These are phyloP conservation scores for Beauveria sp. DNA, from an alignment of 2,329 filamentous ascomycete species.

Conservation along the genomic window DNA sequence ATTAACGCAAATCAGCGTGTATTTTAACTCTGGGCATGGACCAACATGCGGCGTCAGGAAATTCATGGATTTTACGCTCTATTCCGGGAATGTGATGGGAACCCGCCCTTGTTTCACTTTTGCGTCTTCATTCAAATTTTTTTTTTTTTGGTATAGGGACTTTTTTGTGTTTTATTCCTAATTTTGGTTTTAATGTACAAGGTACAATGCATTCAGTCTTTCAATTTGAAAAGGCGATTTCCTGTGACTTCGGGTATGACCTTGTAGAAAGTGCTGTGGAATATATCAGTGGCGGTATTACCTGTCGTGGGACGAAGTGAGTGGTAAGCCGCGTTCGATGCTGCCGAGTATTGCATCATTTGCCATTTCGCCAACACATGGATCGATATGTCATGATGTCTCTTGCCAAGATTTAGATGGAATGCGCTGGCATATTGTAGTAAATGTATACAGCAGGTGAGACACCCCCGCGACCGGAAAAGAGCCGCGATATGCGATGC, in stretches of 20 bases:
- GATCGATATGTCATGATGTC: too few relatives aligned
- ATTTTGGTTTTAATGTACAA: neutral
- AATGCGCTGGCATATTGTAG: too few relatives aligned
- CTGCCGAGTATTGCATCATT: too few relatives aligned
- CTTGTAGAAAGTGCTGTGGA: too few relatives aligned
- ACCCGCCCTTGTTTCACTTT: neutral
- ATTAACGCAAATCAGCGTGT: neutral
- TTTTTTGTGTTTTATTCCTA: neutral
- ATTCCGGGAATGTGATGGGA: neutral
- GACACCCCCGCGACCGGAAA: too few relatives aligned
- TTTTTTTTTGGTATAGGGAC: neutral
- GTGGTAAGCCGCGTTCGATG: too few relatives aligned
- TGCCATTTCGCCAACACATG: too few relatives aligned
- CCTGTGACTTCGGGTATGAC: neutral
- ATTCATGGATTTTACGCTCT: neutral
- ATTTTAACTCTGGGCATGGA: neutral
- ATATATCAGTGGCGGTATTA: too few relatives aligned
- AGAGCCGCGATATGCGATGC: neutral
- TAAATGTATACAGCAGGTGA: too few relatives aligned
- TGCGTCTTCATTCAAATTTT: neutral
- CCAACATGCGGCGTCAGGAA: conserved; percentile 1
- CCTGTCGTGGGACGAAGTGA: too few relatives aligned
- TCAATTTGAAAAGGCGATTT: neutral
- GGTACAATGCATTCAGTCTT: neutral
- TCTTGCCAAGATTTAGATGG: too few relatives aligned